These are phyloP conservation scores for Malus domestica DNA, from an alignment of 306 rosid genomes.

Conservation along the genomic window DNA sequence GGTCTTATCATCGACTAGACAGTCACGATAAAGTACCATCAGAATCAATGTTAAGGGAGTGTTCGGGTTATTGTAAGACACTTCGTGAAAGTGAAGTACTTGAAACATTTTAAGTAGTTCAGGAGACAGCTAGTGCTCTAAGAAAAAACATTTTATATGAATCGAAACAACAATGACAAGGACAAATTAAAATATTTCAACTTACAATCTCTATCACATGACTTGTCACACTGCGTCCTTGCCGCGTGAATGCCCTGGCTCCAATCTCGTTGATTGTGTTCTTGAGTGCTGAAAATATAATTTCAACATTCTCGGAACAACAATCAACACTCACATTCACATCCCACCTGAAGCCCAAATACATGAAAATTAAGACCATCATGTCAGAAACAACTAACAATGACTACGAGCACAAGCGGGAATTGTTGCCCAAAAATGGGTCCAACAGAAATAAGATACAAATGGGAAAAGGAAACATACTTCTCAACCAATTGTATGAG, in stretches of 20 bases:
- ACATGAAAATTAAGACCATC: background rate
- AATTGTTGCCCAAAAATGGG: too few species aligned
- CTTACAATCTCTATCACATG: slow-evolving; percentile 63
- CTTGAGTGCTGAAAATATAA: slow-evolving; percentile 53
- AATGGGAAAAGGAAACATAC: slow-evolving; percentile 32
- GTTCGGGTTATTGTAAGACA: background rate
- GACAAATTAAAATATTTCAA: slow-evolving; percentile 12
- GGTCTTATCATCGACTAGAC: background rate
- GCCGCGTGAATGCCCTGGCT: slow-evolving; percentile 43
- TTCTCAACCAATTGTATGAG: slow-evolving; percentile 63
- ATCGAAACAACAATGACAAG: background rate
- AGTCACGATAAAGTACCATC: background rate
- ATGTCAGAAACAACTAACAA: background rate
- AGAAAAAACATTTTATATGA: background rate
- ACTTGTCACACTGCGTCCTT: slow-evolving; percentile 46
- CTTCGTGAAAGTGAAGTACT: background rate
- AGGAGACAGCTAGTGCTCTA: background rate
- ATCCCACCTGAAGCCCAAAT: slow-evolving; percentile 67
- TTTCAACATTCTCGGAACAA: slow-evolving; percentile 69
- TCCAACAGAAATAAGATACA: slow-evolving; percentile 6
- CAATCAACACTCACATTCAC: slow-evolving; percentile 35
- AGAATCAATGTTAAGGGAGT: background rate
- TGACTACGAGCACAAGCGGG: too few species aligned
- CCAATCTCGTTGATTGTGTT: slow-evolving; percentile 58
- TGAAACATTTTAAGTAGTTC: background rate